Conservation (phyloP, 305 asterid genomes). For the Stenogyne calaminthoides region DNA sequence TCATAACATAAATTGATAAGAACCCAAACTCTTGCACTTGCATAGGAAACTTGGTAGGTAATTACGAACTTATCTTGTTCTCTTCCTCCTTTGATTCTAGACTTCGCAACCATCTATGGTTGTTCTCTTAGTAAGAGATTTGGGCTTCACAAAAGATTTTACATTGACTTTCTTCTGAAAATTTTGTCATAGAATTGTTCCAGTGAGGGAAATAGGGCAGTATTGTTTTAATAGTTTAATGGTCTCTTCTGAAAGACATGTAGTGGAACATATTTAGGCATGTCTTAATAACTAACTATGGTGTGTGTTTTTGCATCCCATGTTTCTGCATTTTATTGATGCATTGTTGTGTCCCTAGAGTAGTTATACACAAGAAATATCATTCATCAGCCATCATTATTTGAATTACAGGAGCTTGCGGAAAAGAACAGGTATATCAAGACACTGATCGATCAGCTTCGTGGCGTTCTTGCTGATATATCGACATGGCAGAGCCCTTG, state of each 20-base stretch:
- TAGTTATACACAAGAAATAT: not conserved
- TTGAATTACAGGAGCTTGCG: slow-evolving; percentile 54
- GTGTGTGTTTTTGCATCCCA: not conserved
- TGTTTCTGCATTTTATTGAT: not conserved
- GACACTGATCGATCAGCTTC: slow-evolving; percentile 74
- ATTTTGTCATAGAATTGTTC: not conserved
- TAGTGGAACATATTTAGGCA: not conserved
- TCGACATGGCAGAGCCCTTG: slow-evolving; percentile 91
- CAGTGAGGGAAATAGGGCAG: not conserved
- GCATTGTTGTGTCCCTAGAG: not conserved
- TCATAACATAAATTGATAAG: not conserved
- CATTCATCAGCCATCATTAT: not conserved
- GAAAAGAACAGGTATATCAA: slow-evolving; percentile 65
- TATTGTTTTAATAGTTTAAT: not conserved
- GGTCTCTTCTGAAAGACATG: not conserved
- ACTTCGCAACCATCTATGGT: not conserved
- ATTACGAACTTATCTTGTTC: not conserved
- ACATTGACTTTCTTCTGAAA: not conserved
- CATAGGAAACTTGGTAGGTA: not conserved
- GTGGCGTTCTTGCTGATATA: slow-evolving; percentile 64
- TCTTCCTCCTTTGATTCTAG: not conserved
- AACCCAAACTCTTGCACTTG: not conserved
- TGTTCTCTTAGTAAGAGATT: slow-evolving; percentile 19
- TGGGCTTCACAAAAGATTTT: not conserved
- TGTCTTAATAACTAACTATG: not conserved